Base-by-base conservation (phyloP, 495 filamentous ascomycete species). In the Aspergillus coremiiformis region DNA sequence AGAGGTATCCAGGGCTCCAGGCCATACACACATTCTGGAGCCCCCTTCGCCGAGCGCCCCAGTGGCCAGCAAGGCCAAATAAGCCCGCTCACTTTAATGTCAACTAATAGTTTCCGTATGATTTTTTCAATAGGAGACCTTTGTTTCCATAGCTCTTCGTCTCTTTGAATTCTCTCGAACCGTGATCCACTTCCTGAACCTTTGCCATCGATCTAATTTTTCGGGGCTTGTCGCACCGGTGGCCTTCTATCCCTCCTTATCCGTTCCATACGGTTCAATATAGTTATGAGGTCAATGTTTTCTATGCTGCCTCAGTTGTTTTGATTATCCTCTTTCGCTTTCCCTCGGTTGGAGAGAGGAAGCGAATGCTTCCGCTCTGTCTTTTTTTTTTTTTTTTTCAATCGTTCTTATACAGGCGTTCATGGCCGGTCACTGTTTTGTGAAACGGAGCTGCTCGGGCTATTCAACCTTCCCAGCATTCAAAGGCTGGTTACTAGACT, bases 21-120 rank as follows among this genome's bases (percentile, higher is more conserved):
- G 73, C 23, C 85, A 89, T 63, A 70, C 73, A 3, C 85, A 89
- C 57, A 73, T 81, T 26, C 66, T 85, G 42, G 82, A 84, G 59
- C 81, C 83, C 32, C 80, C 79, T 10, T 68, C 72, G 10, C 56
- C 70, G 7, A 67, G 64, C 50, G 62, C 66, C 33, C 63, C 76
- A 7, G 63, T 75, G 47, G 53, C 72, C 37, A 75, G 71, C 54
- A 77, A 74, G 61, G 67, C 53, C 62, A 72, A 72, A 55, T 60
- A 52, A 48, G 55, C 50, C 37, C 30, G 7, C 39, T 24, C 21
- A 11, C 9, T 2, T 54, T 64, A 23, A 32, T 37, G 60, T 57
- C 60, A 11, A 43, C 27, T 43, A 45, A 24, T 37, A 45, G 10
- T 14, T 15, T 27, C 17, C 15, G n/a, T n/a, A 21, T 39, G 24